These are phyloP conservation scores for Calocybe gambosa DNA, from an alignment of 1,284 basidiomycete genomes.

Conservation along the genomic window DNA sequence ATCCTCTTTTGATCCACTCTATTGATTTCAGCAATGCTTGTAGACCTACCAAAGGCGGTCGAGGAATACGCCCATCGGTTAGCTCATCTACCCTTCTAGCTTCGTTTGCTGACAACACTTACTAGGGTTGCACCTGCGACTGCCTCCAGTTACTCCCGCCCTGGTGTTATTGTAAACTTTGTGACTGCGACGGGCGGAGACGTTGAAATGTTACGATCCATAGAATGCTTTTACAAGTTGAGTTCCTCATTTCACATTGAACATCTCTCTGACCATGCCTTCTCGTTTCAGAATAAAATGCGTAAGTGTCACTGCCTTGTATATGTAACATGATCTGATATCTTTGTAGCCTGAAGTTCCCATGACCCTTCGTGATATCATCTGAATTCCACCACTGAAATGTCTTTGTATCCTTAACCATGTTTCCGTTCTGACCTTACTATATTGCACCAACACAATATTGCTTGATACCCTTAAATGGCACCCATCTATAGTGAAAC, in stretches of 20 bases:
- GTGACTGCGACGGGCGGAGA: constrained; percentile 96
- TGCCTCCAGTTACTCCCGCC: constrained; percentile 72
- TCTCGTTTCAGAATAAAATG: constrained; percentile 70
- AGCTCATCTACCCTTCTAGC: constrained; percentile 15
- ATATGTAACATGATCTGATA: not conserved
- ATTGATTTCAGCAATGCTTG: constrained; percentile 1
- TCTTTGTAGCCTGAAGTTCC: constrained; percentile 73
- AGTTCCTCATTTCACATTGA: constrained; percentile 4
- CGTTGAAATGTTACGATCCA: constrained; percentile 94
- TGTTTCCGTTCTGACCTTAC: constrained; percentile 23
- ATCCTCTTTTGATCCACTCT: not conserved
- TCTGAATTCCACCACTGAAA: constrained; percentile 49
- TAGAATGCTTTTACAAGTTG: constrained; percentile 95
- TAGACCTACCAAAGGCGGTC: constrained; percentile 90
- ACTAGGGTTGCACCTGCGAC: constrained; percentile 74
- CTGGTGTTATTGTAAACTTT: constrained; percentile 90
- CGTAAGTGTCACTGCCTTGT: constrained; percentile 40
- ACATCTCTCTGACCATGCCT: constrained; percentile 10
- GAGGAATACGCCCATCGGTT: constrained; percentile 94
- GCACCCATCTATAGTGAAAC: constrained; percentile 31
- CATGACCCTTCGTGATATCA: constrained; percentile 78
- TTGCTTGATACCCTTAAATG: constrained; percentile 65
- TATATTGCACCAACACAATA: constrained; percentile 30
- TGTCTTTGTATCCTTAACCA: constrained; percentile 70
- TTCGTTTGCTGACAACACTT: constrained; percentile 6